Evolutionary conservation across 306 rosid species (phyloP).

Genomic region (Pyrus communis): DNA sequence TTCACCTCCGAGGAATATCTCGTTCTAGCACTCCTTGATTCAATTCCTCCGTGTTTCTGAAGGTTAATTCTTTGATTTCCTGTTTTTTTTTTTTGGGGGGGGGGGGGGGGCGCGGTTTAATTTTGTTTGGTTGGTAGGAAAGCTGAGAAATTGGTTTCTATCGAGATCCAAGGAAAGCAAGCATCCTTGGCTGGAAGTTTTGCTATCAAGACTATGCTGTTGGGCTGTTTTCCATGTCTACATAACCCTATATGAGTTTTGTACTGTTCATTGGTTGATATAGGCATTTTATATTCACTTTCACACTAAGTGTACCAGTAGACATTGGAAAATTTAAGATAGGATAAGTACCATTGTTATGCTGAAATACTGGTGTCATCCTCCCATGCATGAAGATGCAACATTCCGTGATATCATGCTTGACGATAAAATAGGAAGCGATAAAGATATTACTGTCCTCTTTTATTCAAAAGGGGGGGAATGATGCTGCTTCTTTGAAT

Average conservation of each 20-base stretch:
- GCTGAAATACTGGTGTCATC: not conserved
- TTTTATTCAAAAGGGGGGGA: not conserved
- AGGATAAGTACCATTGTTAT: not conserved
- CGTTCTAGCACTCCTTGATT: too few species aligned
- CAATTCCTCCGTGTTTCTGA: too few species aligned
- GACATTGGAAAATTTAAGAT: not conserved
- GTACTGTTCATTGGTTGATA: not conserved
- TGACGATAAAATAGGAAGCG: not conserved
- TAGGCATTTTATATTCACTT: not conserved
- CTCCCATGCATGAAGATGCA: not conserved
- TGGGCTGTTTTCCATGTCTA: not conserved
- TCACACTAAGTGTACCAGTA: not conserved
- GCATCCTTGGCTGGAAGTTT: not conserved
- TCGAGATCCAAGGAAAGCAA: too few species aligned
- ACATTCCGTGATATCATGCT: not conserved
- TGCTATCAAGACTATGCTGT: not conserved
- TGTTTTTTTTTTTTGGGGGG: too few species aligned
- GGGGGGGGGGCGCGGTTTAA: too few species aligned
- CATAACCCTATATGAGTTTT: too few species aligned
- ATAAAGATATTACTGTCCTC: not conserved
- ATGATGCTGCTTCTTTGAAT: not conserved
- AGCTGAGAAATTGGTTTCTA: too few species aligned
- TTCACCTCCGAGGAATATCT: too few species aligned
- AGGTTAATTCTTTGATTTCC: too few species aligned
- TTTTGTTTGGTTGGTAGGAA: too few species aligned